Base-by-base conservation (phyloP, 1,284 basidiomycete genomes). In the Neotropicomus parvogracilis region DNA sequence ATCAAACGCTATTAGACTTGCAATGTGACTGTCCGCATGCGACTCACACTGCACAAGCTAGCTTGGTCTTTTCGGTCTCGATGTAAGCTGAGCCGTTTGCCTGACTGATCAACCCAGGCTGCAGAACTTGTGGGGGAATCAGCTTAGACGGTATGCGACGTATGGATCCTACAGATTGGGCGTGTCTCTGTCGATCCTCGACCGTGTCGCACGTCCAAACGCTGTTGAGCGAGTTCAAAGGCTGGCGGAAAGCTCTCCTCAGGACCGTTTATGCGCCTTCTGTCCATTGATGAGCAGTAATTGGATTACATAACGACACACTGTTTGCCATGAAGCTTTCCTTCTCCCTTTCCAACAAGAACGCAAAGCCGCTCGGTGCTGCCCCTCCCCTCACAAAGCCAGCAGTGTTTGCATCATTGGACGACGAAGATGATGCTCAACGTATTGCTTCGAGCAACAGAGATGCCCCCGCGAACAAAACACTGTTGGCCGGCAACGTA, bases 21-120 rank as follows among this genome's bases (percentile, higher is more conserved):
- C 31, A 45, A 49, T 11, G 19, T n/a, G 32, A 27, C 3, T 29
- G 26, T 24, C 9, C 50, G 33, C 34, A 9, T 5, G 37, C 17
- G 17, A 48, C 85, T 59, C 59, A 95, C 88, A 97, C 90, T 36
- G 95, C 93, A 64, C 93, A 97, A 3, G 93, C 92, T 55, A 98
- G 83, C 72, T 98, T 99, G 0, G 91, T 89, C 58, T 77, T 78
- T 52, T 81, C 88, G 12, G 83, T 88, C 70, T 99, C 95, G 55
- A 98, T 87, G 64, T 97, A 99, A 10, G 91, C 91, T 35, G 92
- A 95, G 0, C 95, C 95, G 60, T 93, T 94, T 2, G 95, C 94
- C 69, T 95, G 93, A 49, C 75, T 88, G 42, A 97, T 91, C 8
- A 98, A 72, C 4, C 93, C 92, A 16, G 91, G 84, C 64, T 93